Base-by-base conservation (phyloP, 441 rosid genomes). In the Viola pubescens region DNA sequence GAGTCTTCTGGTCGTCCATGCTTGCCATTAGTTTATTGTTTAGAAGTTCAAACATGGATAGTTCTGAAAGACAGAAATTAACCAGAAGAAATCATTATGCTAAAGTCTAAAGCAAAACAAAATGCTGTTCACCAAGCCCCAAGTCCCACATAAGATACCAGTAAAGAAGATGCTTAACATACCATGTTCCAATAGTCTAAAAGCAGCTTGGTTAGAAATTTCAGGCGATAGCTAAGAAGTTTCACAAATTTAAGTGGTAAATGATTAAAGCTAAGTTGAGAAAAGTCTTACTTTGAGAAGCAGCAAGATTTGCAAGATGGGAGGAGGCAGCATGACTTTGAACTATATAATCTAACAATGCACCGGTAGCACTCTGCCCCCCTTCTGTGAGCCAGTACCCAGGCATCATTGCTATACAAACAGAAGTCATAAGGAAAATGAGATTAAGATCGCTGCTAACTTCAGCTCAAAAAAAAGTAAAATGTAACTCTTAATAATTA, bases 331-430 rank as follows among this genome's bases (percentile, higher is more conserved):
- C 86, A 70, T 92, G 98, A 51, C 77, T 92, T 76, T 92, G 94
- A 65, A 92, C 74, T 9, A 92, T 66, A 70, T 86, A 73, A 75
- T 92, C 98, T 53, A 92, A 68, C 72, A 87, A 75, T 62, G 98
- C 96, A 59, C 98, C 98, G 34, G 98, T 92, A 41, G 97, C 96
- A 86, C 97, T 89, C 73, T 92, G 97, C 64, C 96, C 98, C 52
- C 98, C 96, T 75, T 89, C 98, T 56, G 98, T 89, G 56, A 92
- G 97, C 98, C 98, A 92, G 68, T 75, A 87, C 70, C 82, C 94
- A 48, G 97, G 97, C 14, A 89, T 77, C 94, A 89, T 86, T 12
- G 95, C 97, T 87, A 62, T 61, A 72, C 4, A 68, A 55, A 56
- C 13, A 8, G 37, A 47, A 46, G 34, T 26, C 0, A 50, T 37